Evolutionary conservation across 2,329 filamentous ascomycete genomes (phyloP).

Genomic region (Fusarium fracticaudum): DNA sequence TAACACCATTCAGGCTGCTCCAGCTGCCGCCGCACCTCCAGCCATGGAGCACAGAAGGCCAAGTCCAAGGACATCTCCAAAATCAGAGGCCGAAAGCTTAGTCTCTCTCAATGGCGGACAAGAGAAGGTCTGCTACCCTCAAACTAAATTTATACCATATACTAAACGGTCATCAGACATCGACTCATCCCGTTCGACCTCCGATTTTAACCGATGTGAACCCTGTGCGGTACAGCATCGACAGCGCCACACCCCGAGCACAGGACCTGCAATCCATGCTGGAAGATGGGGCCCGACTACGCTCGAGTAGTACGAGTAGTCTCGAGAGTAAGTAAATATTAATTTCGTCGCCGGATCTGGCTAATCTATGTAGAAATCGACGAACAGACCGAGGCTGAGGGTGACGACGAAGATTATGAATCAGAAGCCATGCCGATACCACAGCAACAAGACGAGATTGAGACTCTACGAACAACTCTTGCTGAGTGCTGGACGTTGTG

Average conservation of each 20-base stretch:
- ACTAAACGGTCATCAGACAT: constrained; percentile 20
- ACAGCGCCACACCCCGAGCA: constrained; percentile 80
- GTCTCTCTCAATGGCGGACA: constrained; percentile 31
- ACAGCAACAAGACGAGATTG: constrained; percentile 68
- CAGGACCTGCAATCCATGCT: constrained; percentile 83
- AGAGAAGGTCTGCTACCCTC: constrained; percentile 36
- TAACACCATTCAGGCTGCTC: constrained; percentile 53
- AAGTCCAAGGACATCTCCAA: constrained; percentile 51
- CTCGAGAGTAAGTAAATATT: constrained; percentile 72
- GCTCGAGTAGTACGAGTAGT: constrained; percentile 76
- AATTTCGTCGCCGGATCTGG: neutral
- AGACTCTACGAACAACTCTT: constrained; percentile 77
- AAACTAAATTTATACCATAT: neutral
- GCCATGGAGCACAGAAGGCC: constrained; percentile 47
- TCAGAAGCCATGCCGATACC: constrained; percentile 54
- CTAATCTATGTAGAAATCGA: constrained; percentile 61
- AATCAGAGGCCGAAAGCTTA: constrained; percentile 49
- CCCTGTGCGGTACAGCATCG: constrained; percentile 70
- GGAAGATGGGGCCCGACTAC: constrained; percentile 62
- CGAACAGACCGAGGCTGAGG: constrained; percentile 61
- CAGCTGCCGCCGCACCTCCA: constrained; percentile 43
- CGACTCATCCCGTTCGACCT: constrained; percentile 65
- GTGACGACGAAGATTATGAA: constrained; percentile 62
- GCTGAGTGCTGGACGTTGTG: constrained; percentile 94
- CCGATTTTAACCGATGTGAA: constrained; percentile 80